Evolutionary conservation across 192 early-diverging fungal species (phyloP), one percentile per base, ranked within the genome.

Genomic region (Entophlyctis helioformis): DNA sequence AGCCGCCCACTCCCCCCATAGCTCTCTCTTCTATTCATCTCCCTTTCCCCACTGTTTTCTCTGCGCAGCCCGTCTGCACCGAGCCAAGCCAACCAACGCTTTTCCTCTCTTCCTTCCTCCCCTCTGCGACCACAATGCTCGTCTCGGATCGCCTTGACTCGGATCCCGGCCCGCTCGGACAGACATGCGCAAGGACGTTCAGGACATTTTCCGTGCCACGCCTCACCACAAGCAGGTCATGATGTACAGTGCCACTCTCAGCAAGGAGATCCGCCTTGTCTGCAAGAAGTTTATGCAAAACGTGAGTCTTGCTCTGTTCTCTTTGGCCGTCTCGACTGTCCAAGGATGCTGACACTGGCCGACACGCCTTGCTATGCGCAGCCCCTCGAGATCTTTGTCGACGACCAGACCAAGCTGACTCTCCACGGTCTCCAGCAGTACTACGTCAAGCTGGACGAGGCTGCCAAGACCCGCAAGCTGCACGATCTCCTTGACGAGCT

Each of bases 261-360:
- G 73, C 72, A 89, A 92, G 71, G 91, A 95, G 45, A 84, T 89
- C 46, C 81, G 87, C 22, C 81, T 82, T 0, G 74, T 95, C 25
- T 93, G 90, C 87, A 91, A 91, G 52, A 91, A 89, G 71, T 97
- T 97, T 54, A 97, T 97, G 94, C 85, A 91, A 52, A 82, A 85
- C 55, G 79, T 81, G 74, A 64, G 64, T 20, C n/a, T n/a, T n/a
- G n/a, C n/a, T n/a, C n/a, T n/a, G n/a, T n/a, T n/a, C n/a, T 2
- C 37, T 40, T 40, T 27, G 11, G 18, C 15, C 8, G 32, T 56
- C 28, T 36, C n/a, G 21, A 9, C 12, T 41, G 44, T 42, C 73
- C 36, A 21, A 27, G n/a, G n/a, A n/a, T n/a, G n/a, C n/a, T n/a
- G n/a, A n/a, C n/a, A n/a, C n/a, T n/a, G n/a, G n/a, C n/a, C n/a